A percentile compares a stretch with the other conserved stretches of the same genome.
Conservation (phyloP, 2,329 filamentous ascomycete species). For the Fusarium pseudoanthophilum region DNA sequence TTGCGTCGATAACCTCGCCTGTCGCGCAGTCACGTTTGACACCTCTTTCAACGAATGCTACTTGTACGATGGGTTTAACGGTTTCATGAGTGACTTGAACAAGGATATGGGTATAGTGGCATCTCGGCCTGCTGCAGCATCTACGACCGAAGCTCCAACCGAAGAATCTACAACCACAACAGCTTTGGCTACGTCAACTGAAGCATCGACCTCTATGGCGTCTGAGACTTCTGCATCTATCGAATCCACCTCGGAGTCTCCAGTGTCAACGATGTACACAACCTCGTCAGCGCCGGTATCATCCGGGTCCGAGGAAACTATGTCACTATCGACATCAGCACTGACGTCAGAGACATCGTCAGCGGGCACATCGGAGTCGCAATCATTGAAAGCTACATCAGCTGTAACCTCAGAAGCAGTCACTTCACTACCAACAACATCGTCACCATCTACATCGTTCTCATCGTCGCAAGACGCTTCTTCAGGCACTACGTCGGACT, state of each 20-base stretch:
- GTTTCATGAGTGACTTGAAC: neutral
- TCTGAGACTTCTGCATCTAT: fast-evolving
- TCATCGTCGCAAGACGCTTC: fast-evolving
- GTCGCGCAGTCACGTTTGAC: neutral
- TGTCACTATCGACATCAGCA: neutral
- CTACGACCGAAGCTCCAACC: neutral
- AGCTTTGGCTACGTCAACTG: neutral
- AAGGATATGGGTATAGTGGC: neutral
- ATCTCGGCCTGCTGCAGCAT: neutral
- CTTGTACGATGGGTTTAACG: neutral
- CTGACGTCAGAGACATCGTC: neutral
- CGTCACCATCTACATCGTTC: fast-evolving
- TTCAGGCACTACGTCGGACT: neutral
- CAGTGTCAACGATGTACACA: fast-evolving
- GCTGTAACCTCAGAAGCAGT: neutral
- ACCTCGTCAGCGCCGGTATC: neutral
- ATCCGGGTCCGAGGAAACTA: fast-evolving
- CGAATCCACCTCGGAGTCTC: neutral
- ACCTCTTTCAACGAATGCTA: neutral
- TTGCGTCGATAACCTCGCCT: neutral
- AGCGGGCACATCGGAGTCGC: neutral
- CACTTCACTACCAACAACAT: neutral
- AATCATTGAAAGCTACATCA: neutral
- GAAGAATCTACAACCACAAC: neutral
- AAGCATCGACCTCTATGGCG: neutral